These are phyloP conservation scores for Vigna trinervia DNA, from an alignment of 306 rosid genomes.

Conservation along the genomic window DNA sequence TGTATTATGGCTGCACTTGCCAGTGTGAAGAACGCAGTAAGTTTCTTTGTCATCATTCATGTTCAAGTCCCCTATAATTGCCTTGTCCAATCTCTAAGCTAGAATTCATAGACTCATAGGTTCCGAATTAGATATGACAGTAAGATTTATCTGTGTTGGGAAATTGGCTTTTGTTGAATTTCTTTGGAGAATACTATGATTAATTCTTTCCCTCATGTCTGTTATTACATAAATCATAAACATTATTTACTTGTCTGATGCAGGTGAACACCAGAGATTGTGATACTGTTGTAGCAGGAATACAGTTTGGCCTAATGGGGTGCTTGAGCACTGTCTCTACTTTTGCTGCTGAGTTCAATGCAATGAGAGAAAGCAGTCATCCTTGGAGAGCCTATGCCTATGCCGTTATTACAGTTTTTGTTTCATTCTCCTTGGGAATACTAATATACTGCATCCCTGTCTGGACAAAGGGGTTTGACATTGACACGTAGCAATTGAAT, in stretches of 20 bases:
- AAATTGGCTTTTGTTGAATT: conserved; percentile 6
- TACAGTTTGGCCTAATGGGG: conserved; percentile 80
- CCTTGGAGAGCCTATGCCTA: conserved; percentile 82
- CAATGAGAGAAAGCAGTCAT: conserved; percentile 70
- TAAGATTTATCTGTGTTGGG: neutral
- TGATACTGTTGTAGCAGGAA: conserved; percentile 62
- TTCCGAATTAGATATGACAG: conserved; percentile 3
- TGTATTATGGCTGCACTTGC: conserved; percentile 83
- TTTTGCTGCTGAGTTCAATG: conserved; percentile 82
- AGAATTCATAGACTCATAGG: neutral
- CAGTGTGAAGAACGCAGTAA: conserved; percentile 59
- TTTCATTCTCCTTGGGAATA: conserved; percentile 67
- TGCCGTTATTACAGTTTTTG: conserved; percentile 60
- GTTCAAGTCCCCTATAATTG: conserved; percentile 6
- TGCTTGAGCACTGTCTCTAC: conserved; percentile 90
- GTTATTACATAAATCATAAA: neutral
- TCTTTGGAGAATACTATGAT: conserved; percentile 6
- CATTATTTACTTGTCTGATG: conserved; percentile 37
- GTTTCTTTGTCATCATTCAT: conserved; percentile 34
- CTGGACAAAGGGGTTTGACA: conserved; percentile 63
- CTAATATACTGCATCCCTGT: conserved; percentile 71
- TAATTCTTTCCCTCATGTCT: neutral
- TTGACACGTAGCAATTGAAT: conserved; percentile 28
- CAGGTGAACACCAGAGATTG: conserved; percentile 66
- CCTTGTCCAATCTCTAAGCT: conserved; percentile 18